phyloP scores from a whole-genome alignment of 1,139 yeast species.

The Citeromyces hawaiiensis region DNA sequence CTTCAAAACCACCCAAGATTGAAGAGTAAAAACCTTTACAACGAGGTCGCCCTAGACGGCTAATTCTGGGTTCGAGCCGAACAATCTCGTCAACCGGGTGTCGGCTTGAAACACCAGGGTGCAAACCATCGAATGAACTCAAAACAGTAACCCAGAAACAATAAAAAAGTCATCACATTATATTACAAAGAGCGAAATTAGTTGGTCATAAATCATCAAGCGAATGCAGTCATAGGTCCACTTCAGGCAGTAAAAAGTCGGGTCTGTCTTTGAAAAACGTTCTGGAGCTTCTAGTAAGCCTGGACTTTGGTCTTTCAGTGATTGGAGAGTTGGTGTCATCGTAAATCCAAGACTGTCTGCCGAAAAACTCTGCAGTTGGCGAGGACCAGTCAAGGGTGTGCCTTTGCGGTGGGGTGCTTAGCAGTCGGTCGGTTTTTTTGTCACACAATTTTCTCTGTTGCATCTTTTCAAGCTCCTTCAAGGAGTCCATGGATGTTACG shows the following conservation, averaged over 20 bases:
- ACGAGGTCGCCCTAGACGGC: too few species aligned
- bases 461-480: constrained; percentile 6
- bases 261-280: background rate
- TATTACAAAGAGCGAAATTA: constrained; percentile 1
- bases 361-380: constrained; percentile 5
- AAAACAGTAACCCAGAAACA: too few species aligned
- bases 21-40: too few species aligned
- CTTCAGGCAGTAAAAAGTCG: background rate
- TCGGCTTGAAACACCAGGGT: too few species aligned
- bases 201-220: constrained; percentile 1
- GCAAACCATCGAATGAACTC: too few species aligned
- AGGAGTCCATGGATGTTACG: constrained; percentile 2
- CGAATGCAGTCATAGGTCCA: constrained; percentile 2
- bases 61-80: too few species aligned
- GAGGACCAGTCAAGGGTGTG: constrained; percentile 5
- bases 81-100: too few species aligned
- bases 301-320: background rate
- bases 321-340: constrained; percentile 3
- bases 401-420: constrained; percentile 1
- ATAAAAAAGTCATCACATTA: background rate
- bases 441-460: constrained; percentile 5
- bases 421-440: background rate
- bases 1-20: too few species aligned
- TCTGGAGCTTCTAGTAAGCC: background rate
- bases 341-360: constrained; percentile 7